A percentile compares a stretch with the other conserved stretches of the same genome.
phyloP scores from a whole-genome alignment of 1,284 basidiomycete genomes.

The Trametes polyzona region DNA sequence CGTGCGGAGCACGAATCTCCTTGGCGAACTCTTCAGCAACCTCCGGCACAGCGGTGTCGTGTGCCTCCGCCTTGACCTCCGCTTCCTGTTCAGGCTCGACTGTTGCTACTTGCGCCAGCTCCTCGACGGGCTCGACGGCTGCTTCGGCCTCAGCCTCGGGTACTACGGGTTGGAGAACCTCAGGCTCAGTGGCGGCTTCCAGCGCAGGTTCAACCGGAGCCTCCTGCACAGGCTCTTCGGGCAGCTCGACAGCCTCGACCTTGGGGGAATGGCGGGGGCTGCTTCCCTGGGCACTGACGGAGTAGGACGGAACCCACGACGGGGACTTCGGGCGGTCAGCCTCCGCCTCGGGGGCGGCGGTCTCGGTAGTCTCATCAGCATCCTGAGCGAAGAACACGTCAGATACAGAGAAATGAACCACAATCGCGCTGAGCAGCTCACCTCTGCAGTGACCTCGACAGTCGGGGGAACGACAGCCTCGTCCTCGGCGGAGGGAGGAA shows the following conservation, averaged over 20 bases:
- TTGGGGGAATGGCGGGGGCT: conserved; percentile 20
- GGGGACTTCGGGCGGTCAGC: conserved; percentile 20
- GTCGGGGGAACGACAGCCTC: conserved; percentile 1
- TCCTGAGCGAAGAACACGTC: not conserved
- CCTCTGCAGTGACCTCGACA: conserved; percentile 22
- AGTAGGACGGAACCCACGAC: conserved; percentile 35
- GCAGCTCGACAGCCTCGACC: conserved; percentile 12
- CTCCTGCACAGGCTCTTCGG: conserved; percentile 1
- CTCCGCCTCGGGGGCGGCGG: conserved; percentile 1
- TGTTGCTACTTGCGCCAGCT: not conserved
- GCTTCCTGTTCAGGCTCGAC: conserved; percentile 1
- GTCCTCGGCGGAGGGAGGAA: conserved; percentile 21
- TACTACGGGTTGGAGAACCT: no score
- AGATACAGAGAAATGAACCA: not conserved
- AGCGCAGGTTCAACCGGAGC: not conserved
- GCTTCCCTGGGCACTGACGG: conserved; percentile 17
- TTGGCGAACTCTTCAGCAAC: conserved; percentile 5
- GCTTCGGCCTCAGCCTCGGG: not conserved
- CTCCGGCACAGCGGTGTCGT: conserved; percentile 3
- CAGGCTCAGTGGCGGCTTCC: not conserved
- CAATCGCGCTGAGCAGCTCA: not conserved
- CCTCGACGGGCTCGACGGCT: not conserved
- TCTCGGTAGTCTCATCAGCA: conserved; percentile 8
- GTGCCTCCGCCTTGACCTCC: not conserved
- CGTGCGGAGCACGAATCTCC: not conserved